Base-by-base conservation (phyloP, 2,329 filamentous ascomycete genomes). In the Stachybotrys chlorohalonatus region DNA sequence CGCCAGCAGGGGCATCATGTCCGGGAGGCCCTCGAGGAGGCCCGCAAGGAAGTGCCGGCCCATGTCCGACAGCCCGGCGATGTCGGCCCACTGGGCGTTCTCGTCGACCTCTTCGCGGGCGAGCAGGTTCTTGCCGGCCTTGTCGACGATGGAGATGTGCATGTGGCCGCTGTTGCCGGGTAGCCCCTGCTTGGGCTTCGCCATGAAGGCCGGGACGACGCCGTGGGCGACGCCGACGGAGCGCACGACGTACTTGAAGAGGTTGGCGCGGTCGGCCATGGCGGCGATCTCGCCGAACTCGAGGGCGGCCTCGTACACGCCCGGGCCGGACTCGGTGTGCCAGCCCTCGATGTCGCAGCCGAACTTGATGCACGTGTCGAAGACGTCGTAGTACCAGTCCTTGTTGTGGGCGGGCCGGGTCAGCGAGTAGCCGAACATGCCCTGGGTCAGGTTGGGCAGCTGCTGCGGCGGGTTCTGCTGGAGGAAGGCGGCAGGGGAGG, bases 181-280 rank as follows among this genome's bases (percentile, higher is more conserved):
- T 0, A 97, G 77, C 0, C 92, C 91, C 64, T 95, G 83, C 60
- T 89, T 85, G 3, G 94, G 94, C 72, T 99, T 99, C 15, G 94
- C 94, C 94, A 99, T 99, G 77, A 99, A 99, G 71, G 90, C 95
- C 0, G 94, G 94, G 0, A 90, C 96, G 66, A 99, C 95, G 61
- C 90, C 90, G 68, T 91, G 89, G 66, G 90, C 87, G 55, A 84
- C 87, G 49, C 89, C 90, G 46, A 96, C 83, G 9, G 90, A 91
- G 73, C 96, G 96, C 60, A 96, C 91, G 17, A 88, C 85, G 63
- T 95, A 89, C 79, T 99, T 99, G 84, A 97, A 99, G 42, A 99
- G 75, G 32, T 86, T 86, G 31, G 92, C 91, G 62, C 88, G 87
- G 70, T 99, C 94, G 1, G 94, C 94, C 90, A 96, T 96, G 60